Base-by-base conservation (phyloP, 345 rosid genomes). In the Arabis alpina region DNA sequence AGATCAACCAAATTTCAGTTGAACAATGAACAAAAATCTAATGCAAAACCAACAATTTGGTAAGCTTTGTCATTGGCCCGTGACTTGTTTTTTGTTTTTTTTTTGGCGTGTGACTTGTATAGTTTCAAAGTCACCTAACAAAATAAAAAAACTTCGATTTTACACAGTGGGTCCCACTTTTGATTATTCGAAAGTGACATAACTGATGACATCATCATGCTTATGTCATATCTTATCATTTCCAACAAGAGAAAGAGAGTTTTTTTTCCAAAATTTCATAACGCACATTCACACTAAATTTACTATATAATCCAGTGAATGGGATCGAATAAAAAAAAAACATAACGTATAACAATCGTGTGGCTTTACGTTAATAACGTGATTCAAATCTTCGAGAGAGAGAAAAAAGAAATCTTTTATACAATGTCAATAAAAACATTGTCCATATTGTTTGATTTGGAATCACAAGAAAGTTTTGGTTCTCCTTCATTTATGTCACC, bases 401-500 rank as follows among this genome's bases (percentile, higher is more conserved):
- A 60, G 37, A 60, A 4, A 11, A 24, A 44, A 1, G 24, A 51
- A 71, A 47, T 55, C 61, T 62, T 36, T 25, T 23, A 53, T 9
- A 57, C 10, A 52, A 75, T 75, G 79, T 54, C 70, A 9, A 61
- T 10, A 39, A 70, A 45, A 47, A 15, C 23, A 30, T 56, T 41
- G 9, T 40, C 2, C 8, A 41, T 10, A 2, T 15, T n/a, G 59
- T 32, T 75, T 63, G 75, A 63, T 55, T 36, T 55, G 53, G 79
- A 76, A 70, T 76, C 71, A 48, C 74, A 62, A 56, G 61, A 63
- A 49, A 76, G 55, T 19, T 15, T 71, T 69, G 68, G 15, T n/a
- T 36, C 68, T 67, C 48, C 70, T 69, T 62, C 32, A 68, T 68
- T 61, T 44, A 75, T 68, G 78, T 42, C 78, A 67, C 42, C 52